These are phyloP conservation scores for Coniferiporia weirii DNA, from an alignment of 1,284 basidiomycete species.

Conservation along the genomic window DNA sequence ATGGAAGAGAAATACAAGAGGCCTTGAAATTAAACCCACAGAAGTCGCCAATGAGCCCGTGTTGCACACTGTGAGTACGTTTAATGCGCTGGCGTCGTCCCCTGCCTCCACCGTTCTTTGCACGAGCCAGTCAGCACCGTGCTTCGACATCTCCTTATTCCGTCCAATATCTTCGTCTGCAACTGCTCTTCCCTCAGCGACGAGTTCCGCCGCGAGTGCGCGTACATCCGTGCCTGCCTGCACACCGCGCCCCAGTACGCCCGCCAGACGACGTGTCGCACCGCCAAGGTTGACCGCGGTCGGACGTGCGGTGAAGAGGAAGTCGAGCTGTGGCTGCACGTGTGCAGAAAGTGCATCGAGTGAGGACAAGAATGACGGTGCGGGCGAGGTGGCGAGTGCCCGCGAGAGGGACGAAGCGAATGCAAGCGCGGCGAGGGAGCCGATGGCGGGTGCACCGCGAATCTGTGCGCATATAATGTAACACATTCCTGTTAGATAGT, in stretches of 20 bases:
- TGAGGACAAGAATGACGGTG: slow-evolving; percentile 47
- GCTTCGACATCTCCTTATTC: slow-evolving; percentile 76
- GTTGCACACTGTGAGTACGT: slow-evolving; percentile 92
- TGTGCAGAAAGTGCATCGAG: slow-evolving; percentile 44
- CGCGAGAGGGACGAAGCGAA: slow-evolving; percentile 58
- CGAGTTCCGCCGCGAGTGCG: slow-evolving; percentile 51
- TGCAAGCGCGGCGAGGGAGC: slow-evolving; percentile 79
- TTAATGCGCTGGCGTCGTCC: slow-evolving; percentile 49
- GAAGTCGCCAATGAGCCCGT: slow-evolving; percentile 91
- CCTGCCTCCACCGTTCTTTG: slow-evolving; percentile 45
- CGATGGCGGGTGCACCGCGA: slow-evolving; percentile 92
- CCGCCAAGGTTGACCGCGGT: slow-evolving; percentile 91
- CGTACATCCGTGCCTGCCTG: slow-evolving; percentile 24
- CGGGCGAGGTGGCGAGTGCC: slow-evolving; percentile 38
- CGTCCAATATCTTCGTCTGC: slow-evolving; percentile 81
- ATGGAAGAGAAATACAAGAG: slow-evolving; percentile 6
- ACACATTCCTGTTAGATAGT: neutral
- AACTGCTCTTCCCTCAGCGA: slow-evolving; percentile 60
- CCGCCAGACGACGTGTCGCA: slow-evolving; percentile 64
- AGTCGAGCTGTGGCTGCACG: slow-evolving; percentile 56
- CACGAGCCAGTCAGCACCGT: slow-evolving; percentile 82
- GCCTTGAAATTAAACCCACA: slow-evolving; percentile 38
- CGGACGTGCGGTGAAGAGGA: slow-evolving; percentile 81
- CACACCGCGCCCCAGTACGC: slow-evolving; percentile 2
- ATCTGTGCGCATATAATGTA: slow-evolving; percentile 47